A percentile compares a stretch with the other conserved stretches of the same genome.
Evolutionary conservation across 495 filamentous ascomycete species (phyloP).

Genomic region (Elasticomyces elasticus): DNA sequence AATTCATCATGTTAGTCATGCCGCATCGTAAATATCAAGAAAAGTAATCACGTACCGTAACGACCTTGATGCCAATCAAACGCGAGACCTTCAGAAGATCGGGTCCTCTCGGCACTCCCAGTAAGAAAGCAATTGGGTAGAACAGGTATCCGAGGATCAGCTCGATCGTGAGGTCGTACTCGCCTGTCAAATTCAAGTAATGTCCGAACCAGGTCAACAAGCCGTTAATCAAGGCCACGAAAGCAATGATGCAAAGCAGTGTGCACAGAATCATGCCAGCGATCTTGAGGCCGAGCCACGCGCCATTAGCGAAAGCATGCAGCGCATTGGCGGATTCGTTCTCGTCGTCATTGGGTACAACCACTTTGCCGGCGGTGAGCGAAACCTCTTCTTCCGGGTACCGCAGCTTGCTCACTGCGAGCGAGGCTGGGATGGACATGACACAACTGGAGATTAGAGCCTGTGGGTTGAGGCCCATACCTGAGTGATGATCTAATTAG

Average conservation of each 20-base stretch:
- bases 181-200: slow-evolving; percentile 48
- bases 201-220: slow-evolving; percentile 82
- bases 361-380: slow-evolving; percentile 64
- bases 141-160: slow-evolving; percentile 74
- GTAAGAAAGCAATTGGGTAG: slow-evolving; percentile 74
- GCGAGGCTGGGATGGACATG: slow-evolving; percentile 83
- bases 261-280: slow-evolving; percentile 73
- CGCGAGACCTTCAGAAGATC: slow-evolving; percentile 66
- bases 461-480: slow-evolving; percentile 68
- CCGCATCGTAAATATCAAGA: background rate
- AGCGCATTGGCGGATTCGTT: slow-evolving; percentile 64
- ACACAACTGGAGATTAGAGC: slow-evolving; percentile 86
- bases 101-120: slow-evolving; percentile 62
- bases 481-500: no score
- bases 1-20: background rate
- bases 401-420: slow-evolving; percentile 78
- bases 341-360: slow-evolving; percentile 65
- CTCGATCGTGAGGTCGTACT: slow-evolving; percentile 60
- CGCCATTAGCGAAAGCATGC: slow-evolving; percentile 78
- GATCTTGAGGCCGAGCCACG: slow-evolving; percentile 83
- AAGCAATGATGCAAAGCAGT: slow-evolving; percentile 75
- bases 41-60: slow-evolving; percentile 42
- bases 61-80: slow-evolving; percentile 74
- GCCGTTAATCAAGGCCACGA: slow-evolving; percentile 65
- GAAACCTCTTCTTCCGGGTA: slow-evolving; percentile 82